Evolutionary conservation across 768 basidiomycete species (phyloP).

Genomic region (Myochromella boudieri): DNA sequence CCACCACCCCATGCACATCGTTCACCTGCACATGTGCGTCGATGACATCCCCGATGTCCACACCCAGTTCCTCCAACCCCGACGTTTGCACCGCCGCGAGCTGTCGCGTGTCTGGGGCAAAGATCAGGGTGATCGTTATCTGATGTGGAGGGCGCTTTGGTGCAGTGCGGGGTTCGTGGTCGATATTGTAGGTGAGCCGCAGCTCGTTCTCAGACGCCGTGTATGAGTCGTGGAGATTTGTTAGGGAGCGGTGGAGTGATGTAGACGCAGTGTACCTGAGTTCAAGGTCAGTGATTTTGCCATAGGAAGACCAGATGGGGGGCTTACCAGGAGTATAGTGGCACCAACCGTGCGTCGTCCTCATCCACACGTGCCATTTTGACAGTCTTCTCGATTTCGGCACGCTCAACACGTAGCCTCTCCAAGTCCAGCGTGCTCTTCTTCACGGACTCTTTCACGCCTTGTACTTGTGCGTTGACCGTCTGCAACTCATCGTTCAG

Average conservation of each 20-base stretch:
- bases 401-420: conserved; percentile 53
- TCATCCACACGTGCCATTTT: conserved; percentile 55
- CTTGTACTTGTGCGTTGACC: conserved; percentile 48
- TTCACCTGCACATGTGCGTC: conserved; percentile 63
- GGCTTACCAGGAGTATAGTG: conserved; percentile 69
- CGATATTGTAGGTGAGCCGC: conserved; percentile 61
- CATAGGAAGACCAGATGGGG: neutral
- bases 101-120: conserved; percentile 66
- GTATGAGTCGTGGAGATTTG: conserved; percentile 58
- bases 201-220: conserved; percentile 76
- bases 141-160: conserved; percentile 27
- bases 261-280: conserved; percentile 72
- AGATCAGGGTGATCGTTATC: conserved; percentile 59
- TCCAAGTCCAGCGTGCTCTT: conserved; percentile 55
- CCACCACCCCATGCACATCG: conserved; percentile 64
- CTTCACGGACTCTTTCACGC: conserved; percentile 64
- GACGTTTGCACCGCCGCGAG: conserved; percentile 59
- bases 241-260: conserved; percentile 59
- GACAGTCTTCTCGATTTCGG: conserved; percentile 71
- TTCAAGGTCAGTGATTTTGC: neutral
- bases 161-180: too few relatives aligned
- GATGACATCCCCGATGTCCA: conserved; percentile 58
- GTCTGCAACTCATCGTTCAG: conserved; percentile 64
- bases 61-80: conserved; percentile 49
- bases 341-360: conserved; percentile 63